phyloP scores from a whole-genome alignment of 2,329 filamentous ascomycete species.

The Colletotrichum agaves region DNA sequence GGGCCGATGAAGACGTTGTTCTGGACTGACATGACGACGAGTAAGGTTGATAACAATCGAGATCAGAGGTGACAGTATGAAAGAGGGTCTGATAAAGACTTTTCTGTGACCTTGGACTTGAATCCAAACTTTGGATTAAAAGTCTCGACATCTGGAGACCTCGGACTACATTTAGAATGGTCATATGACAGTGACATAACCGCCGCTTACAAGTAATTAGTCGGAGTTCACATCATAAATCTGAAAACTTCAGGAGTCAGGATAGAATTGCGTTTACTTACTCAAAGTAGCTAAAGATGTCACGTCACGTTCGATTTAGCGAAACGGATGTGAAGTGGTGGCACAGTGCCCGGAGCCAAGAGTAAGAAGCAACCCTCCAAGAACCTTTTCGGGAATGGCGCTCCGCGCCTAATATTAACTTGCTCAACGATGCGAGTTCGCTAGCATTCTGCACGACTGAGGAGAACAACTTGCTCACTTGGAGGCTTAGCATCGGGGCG shows the following conservation, averaged over 20 bases:
- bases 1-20: constrained; percentile 67
- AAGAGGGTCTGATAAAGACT: no score
- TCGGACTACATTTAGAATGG: no score
- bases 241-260: no score
- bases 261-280: not conserved
- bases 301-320: not conserved
- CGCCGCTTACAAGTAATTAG: no score
- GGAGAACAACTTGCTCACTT: not conserved
- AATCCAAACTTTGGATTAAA: no score
- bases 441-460: not conserved
- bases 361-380: not conserved
- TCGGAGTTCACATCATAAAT: no score
- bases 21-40: not conserved
- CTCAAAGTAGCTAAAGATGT: not conserved
- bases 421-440: not conserved
- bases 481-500: not conserved
- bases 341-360: constrained; percentile 12
- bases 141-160: no score
- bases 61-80: no score
- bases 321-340: not conserved
- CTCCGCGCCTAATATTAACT: not conserved
- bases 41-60: no score
- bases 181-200: no score
- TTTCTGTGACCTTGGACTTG: no score
- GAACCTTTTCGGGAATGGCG: not conserved